Percentiles rank a stretch among this genome's conserved stretches.
phyloP scores from a whole-genome alignment of 345 rosid species.

The Arabidopsis thaliana region TAIR10.1 NC_003070.9:18037001-18037500 shows the following conservation, averaged over 20 bases:
- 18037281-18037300: slow-evolving; percentile 48
- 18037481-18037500: slow-evolving; percentile 61
- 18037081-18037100: slow-evolving; percentile 41
- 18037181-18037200: slow-evolving; percentile 37
- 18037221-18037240: slow-evolving; percentile 47
- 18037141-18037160: slow-evolving; percentile 86
- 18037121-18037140: slow-evolving; percentile 79
- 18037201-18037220: slow-evolving; percentile 58
- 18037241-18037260: slow-evolving; percentile 53
- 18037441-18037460: slow-evolving; percentile 43
- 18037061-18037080: slow-evolving; percentile 68
- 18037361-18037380: slow-evolving; percentile 70
- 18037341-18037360: slow-evolving; percentile 66
- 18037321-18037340: slow-evolving; percentile 68
- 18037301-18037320: slow-evolving; percentile 70
- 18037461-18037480: slow-evolving; percentile 43
- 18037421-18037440: slow-evolving; percentile 51
- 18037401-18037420: slow-evolving; percentile 65
- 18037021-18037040: slow-evolving; percentile 56
- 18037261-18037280: slow-evolving; percentile 51
- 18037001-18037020: slow-evolving; percentile 63
- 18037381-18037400: slow-evolving; percentile 82
- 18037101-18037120: slow-evolving; percentile 46
- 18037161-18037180: slow-evolving; percentile 66
- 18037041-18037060: slow-evolving; percentile 55